Evolutionary conservation across 495 filamentous ascomycete species (phyloP).

Genomic region (Tetracladium setigerum): DNA sequence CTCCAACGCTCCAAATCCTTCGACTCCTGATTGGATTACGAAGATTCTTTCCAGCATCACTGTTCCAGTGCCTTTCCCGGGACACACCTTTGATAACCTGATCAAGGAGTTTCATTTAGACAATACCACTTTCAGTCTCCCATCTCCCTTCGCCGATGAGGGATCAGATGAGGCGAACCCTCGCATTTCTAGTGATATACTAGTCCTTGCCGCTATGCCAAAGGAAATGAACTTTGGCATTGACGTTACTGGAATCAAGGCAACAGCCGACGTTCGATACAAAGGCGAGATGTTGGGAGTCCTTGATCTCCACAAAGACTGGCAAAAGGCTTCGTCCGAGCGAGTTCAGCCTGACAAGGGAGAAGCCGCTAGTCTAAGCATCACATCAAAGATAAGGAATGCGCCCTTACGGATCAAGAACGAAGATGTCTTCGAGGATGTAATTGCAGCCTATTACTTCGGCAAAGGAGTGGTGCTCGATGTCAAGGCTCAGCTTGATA

Average conservation of each 20-base stretch:
- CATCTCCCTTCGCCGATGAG: slow-evolving; percentile 67
- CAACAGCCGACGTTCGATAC: slow-evolving; percentile 74
- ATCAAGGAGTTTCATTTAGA: slow-evolving; percentile 80
- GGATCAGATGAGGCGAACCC: slow-evolving; percentile 67
- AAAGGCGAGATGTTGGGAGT: slow-evolving; percentile 64
- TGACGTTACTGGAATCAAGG: slow-evolving; percentile 64
- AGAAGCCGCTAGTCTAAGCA: slow-evolving; percentile 47
- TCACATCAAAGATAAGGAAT: slow-evolving; percentile 66
- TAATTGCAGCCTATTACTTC: slow-evolving; percentile 70
- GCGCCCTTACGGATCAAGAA: slow-evolving; percentile 79
- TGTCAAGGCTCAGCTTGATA: slow-evolving; percentile 77
- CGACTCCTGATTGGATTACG: slow-evolving; percentile 72
- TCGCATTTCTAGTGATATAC: slow-evolving; percentile 70
- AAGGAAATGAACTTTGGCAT: slow-evolving; percentile 79
- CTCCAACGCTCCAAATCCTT: slow-evolving; percentile 51
- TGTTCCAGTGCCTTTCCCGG: slow-evolving; percentile 77
- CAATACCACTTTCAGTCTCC: slow-evolving; percentile 77
- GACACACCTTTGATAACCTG: slow-evolving; percentile 67
- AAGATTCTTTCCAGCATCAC: slow-evolving; percentile 75
- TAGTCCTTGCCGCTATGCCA: slow-evolving; percentile 68
- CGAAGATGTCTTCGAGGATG: slow-evolving; percentile 60
- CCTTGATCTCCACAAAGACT: slow-evolving; percentile 60
- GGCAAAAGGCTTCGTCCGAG: slow-evolving; percentile 81
- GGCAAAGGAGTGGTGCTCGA: slow-evolving; percentile 52
- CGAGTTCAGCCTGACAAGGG: slow-evolving; percentile 44